Evolutionary conservation across 305 asterid genomes (phyloP).

Genomic region (Rubia tinctorum): DNA sequence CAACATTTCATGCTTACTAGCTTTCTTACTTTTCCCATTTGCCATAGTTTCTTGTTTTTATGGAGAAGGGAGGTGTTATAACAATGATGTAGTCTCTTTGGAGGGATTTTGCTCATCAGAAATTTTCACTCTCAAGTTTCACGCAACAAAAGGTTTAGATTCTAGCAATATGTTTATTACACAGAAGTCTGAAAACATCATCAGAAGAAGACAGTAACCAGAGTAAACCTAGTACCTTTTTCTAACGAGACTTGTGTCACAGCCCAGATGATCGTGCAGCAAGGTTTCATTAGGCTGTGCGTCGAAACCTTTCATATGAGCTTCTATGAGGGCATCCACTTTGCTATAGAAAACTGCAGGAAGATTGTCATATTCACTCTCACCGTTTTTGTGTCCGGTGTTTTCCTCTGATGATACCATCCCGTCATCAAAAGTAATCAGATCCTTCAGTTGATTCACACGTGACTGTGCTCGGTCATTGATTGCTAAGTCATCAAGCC

Average conservation of each 20-base stretch:
- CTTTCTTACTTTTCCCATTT: not conserved
- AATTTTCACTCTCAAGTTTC: not conserved
- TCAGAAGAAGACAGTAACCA: not conserved
- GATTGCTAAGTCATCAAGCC: conserved; percentile 22
- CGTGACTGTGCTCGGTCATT: conserved; percentile 20
- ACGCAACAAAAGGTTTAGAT: not conserved
- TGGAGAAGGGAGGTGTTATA: not conserved
- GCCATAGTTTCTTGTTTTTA: not conserved
- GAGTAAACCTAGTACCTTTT: conserved; percentile 29
- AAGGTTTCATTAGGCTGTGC: conserved; percentile 28
- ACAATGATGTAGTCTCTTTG: not conserved
- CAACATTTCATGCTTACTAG: not conserved
- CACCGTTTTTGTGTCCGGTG: conserved; percentile 27
- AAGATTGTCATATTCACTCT: conserved; percentile 17
- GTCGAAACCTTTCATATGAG: conserved; percentile 40
- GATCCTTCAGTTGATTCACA: conserved; percentile 37
- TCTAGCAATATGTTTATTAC: not conserved
- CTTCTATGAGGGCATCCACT: conserved; percentile 51
- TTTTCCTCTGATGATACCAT: conserved; percentile 19
- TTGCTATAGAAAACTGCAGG: conserved; percentile 14
- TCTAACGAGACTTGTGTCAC: conserved; percentile 37
- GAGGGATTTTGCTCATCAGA: not conserved
- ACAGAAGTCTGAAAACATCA: conserved; percentile 8
- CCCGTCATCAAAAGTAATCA: conserved; percentile 50
- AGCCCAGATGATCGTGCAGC: conserved; percentile 17